phyloP scores from a whole-genome alignment of 257 asterid species.

The Paulownia fortunei region DNA sequence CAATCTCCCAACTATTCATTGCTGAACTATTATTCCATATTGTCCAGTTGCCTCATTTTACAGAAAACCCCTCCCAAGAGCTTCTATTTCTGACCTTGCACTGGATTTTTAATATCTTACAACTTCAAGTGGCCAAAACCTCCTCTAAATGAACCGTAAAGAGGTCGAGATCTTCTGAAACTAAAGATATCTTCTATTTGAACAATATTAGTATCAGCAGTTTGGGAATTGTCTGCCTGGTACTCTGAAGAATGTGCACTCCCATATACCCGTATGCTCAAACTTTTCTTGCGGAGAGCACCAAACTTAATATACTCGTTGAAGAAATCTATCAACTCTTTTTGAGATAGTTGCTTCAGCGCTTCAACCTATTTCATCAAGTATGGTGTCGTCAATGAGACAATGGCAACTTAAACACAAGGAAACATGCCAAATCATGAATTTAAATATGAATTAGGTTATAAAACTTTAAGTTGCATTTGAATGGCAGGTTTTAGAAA shows the following conservation, averaged over 20 bases:
- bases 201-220: conserved; percentile 41
- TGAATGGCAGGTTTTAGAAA: too few species aligned
- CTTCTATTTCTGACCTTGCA: too few species aligned
- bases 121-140: conserved; percentile 66
- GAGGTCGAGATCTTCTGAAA: conserved; percentile 85
- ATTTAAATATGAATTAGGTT: too few species aligned
- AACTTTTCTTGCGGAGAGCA: conserved; percentile 63
- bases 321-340: conserved; percentile 81
- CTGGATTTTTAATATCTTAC: conserved; percentile 22
- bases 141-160: conserved; percentile 83
- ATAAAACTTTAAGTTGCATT: too few species aligned
- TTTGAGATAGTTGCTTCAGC: conserved; percentile 68
- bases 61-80: neutral
- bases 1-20: neutral
- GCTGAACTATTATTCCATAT: neutral
- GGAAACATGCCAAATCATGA: too few species aligned
- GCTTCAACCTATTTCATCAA: conserved; percentile 68
- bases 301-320: conserved; percentile 79
- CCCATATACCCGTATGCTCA: conserved; percentile 80
- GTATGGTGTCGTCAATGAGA: too few species aligned
- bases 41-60: neutral
- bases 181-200: conserved; percentile 71
- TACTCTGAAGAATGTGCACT: conserved; percentile 72
- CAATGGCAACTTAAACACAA: too few species aligned
- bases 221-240: conserved; percentile 49